Evolutionary conservation across 2,329 filamentous ascomycete species (phyloP).

Genomic region (Aspergillus ruber): DNA sequence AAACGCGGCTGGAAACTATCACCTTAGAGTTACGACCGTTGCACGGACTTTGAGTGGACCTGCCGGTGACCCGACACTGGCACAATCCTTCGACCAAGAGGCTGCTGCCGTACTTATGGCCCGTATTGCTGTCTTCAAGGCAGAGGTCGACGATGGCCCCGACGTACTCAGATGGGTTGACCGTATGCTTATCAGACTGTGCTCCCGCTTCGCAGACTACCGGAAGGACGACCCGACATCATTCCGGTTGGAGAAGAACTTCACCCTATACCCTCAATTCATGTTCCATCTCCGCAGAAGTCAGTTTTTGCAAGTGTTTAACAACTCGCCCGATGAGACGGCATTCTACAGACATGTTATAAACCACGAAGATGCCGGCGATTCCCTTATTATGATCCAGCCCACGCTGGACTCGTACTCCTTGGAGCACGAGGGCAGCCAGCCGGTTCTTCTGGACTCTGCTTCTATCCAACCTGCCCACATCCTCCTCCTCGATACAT

Average conservation of each 20-base stretch:
- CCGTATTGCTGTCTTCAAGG: conserved; percentile 98
- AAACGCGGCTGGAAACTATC: conserved; percentile 91
- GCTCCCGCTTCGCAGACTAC: conserved; percentile 95
- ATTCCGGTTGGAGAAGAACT: conserved; percentile 97
- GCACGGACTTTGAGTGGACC: conserved; percentile 87
- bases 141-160: conserved; percentile 96
- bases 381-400: conserved; percentile 98
- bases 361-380: conserved; percentile 94
- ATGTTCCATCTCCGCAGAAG: conserved; percentile 98
- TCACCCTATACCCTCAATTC: conserved; percentile 96
- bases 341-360: conserved; percentile 98
- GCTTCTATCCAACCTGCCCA: conserved; percentile 93
- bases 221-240: conserved; percentile 96
- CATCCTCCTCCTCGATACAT: conserved; percentile 89
- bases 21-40: conserved; percentile 90
- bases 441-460: conserved; percentile 91
- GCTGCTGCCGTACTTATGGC: conserved; percentile 97
- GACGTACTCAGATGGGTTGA: conserved; percentile 98
- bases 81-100: conserved; percentile 97
- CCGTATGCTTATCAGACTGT: conserved; percentile 93
- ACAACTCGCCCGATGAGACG: conserved; percentile 97
- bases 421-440: conserved; percentile 86
- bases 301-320: conserved; percentile 98
- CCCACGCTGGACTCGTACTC: conserved; percentile 96
- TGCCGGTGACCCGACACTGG: conserved; percentile 87